A percentile compares a stretch with the other conserved stretches of the same genome.
Conservation (phyloP, 768 basidiomycete genomes). For the Phlegmacium glaucopus region DNA sequence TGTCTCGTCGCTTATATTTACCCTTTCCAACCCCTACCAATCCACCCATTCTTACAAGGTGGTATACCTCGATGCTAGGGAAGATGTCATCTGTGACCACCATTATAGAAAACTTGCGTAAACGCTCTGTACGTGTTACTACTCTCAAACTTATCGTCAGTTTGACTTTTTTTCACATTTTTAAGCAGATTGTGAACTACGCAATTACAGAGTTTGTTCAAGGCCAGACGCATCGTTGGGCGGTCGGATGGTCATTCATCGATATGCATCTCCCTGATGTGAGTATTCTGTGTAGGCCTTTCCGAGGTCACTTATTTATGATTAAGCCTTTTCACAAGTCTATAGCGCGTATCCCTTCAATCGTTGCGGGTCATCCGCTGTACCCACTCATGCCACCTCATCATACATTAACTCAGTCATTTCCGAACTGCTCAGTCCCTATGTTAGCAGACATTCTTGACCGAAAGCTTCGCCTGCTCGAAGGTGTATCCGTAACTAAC, state of each 20-base stretch:
- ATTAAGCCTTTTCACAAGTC: conserved; percentile 16
- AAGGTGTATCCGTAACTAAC: not conserved
- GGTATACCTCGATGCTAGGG: conserved; percentile 94
- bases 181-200: conserved; percentile 81
- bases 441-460: not conserved
- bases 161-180: too few relatives aligned
- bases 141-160: not conserved
- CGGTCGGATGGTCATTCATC: conserved; percentile 80
- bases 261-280: conserved; percentile 75
- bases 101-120: conserved; percentile 54
- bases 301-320: not conserved
- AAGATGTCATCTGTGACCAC: conserved; percentile 71
- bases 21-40: not conserved
- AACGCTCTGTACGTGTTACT: conserved; percentile 30
- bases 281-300: conserved; percentile 22
- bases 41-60: conserved; percentile 27
- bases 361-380: conserved; percentile 35
- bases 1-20: conserved; percentile 10
- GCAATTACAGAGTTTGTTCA: conserved; percentile 80
- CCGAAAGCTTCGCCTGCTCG: not conserved
- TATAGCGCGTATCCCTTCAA: conserved; percentile 30
- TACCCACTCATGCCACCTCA: conserved; percentile 53
- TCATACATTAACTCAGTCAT: conserved; percentile 49
- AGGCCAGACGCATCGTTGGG: conserved; percentile 91
- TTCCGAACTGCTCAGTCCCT: conserved; percentile 10